Conservation (phyloP, 108 stramenopile genomes). For the Epithemia pelagica region DNA sequence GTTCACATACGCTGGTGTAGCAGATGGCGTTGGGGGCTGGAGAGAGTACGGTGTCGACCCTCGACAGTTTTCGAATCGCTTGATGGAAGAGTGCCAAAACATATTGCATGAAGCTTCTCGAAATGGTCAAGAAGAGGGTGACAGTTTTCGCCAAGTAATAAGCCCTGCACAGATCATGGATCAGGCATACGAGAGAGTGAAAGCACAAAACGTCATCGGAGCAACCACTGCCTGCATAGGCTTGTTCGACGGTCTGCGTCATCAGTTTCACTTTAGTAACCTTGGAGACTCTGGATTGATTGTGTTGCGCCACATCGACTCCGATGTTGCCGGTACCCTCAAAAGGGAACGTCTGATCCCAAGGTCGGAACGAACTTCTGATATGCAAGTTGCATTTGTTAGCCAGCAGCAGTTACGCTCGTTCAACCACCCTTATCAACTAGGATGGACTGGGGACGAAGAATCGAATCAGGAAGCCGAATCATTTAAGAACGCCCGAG, state of each 20-base stretch:
- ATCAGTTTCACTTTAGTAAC: conserved; percentile 92
- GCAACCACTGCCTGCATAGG: conserved; percentile 87
- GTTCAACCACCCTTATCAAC: conserved; percentile 95
- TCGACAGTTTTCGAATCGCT: conserved; percentile 69
- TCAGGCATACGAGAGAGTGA: conserved; percentile 71
- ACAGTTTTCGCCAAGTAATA: conserved; percentile 47
- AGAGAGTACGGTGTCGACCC: conserved; percentile 93
- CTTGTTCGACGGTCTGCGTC: conserved; percentile 80
- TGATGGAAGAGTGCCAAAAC: conserved; percentile 81
- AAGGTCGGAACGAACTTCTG: conserved; percentile 63
- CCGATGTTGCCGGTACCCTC: conserved; percentile 79
- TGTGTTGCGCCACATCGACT: conserved; percentile 92
- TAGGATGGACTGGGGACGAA: conserved; percentile 87
- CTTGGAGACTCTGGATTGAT: conserved; percentile 94
- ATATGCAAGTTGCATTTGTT: conserved; percentile 88
- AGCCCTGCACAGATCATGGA: conserved; percentile 61
- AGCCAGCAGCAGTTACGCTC: conserved; percentile 91
- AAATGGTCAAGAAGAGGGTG: conserved; percentile 41
- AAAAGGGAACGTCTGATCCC: conserved; percentile 72
- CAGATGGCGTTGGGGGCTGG: conserved; percentile 97
- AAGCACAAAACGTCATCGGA: conserved; percentile 77
- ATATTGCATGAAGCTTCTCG: conserved; percentile 47
- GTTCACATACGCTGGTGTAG: conserved; percentile 85
- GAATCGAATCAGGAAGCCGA: conserved; percentile 37
- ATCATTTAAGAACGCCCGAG: conserved; percentile 77